Evolutionary conservation across 768 basidiomycete genomes (phyloP).

Genomic region (Dacryopinax spathularia): DNA sequence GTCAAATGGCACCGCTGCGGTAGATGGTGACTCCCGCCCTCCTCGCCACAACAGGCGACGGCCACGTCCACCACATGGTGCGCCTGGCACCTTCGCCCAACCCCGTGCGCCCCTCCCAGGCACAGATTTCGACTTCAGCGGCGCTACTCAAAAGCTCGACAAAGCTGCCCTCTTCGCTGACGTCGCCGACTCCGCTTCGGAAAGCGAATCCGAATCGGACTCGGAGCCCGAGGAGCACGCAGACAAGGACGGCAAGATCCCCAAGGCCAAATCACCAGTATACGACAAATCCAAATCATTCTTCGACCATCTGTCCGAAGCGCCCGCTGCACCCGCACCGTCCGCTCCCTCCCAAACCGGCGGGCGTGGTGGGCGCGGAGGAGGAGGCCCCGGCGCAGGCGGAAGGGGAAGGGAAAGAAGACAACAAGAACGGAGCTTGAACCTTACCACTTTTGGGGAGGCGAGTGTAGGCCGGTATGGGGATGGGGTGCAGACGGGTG

Average conservation of each 20-base stretch:
- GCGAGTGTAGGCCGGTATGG: neutral
- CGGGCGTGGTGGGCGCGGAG: constrained; percentile 21
- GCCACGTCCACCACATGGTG: neutral
- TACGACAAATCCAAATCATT: constrained; percentile 70
- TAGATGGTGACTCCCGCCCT: neutral
- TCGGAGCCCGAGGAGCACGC: constrained; percentile 27
- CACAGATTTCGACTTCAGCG: constrained; percentile 71
- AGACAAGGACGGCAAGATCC: constrained; percentile 11
- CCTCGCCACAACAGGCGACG: constrained; percentile 4
- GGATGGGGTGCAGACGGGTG: neutral
- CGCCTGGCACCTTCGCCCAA: neutral
- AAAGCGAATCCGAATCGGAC: constrained; percentile 16
- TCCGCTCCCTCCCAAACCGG: constrained; percentile 24
- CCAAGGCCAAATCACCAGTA: constrained; percentile 25
- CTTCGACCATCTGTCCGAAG: constrained; percentile 49
- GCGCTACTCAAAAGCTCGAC: constrained; percentile 67
- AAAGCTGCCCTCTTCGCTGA: constrained; percentile 39
- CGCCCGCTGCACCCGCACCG: neutral
- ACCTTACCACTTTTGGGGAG: constrained; percentile 78
- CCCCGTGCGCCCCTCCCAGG: constrained; percentile 40
- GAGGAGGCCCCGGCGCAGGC: constrained; percentile 29
- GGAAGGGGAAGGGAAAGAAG: constrained; percentile 47
- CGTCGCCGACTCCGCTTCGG: constrained; percentile 22
- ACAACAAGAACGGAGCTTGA: constrained; percentile 72
- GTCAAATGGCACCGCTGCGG: neutral